phyloP scores from a whole-genome alignment of 345 rosid genomes.

The Raphanus raphanistrum region DNA sequence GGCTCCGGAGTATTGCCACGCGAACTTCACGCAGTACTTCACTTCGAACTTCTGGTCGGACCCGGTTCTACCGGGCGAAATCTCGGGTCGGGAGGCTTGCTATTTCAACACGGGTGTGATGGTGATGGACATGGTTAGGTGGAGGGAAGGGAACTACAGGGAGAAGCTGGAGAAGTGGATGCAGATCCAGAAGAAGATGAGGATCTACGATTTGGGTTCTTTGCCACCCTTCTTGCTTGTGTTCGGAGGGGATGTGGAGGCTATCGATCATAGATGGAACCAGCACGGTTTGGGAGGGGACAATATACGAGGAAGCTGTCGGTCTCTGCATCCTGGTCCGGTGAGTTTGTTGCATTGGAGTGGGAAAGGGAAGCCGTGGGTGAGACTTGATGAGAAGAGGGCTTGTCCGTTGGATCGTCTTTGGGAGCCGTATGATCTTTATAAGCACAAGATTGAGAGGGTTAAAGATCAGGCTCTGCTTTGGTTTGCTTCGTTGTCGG shows the following conservation, averaged over 20 bases:
- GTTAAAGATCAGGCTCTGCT: constrained; percentile 34
- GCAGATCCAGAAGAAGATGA: constrained; percentile 65
- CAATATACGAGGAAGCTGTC: constrained; percentile 81
- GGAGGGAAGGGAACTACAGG: constrained; percentile 82
- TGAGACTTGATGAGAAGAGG: constrained; percentile 65
- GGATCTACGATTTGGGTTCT: constrained; percentile 93
- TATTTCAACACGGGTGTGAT: constrained; percentile 99
- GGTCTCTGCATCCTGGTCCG: constrained; percentile 83
- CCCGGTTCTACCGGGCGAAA: constrained; percentile 58
- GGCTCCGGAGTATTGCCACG: constrained; percentile 97
- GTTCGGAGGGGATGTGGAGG: constrained; percentile 79
- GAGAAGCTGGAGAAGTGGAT: constrained; percentile 80
- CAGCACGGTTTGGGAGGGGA: constrained; percentile 97
- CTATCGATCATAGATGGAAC: constrained; percentile 90
- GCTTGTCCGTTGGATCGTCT: constrained; percentile 79
- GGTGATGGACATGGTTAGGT: constrained; percentile 87
- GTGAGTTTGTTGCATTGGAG: constrained; percentile 98
- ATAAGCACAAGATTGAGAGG: constrained; percentile 40
- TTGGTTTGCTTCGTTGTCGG: constrained; percentile 35
- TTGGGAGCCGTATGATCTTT: constrained; percentile 86
- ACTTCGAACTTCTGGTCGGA: constrained; percentile 82
- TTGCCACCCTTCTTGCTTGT: constrained; percentile 88
- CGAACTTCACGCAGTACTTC: constrained; percentile 88
- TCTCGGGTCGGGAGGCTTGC: constrained; percentile 62
- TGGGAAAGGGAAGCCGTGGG: constrained; percentile 99